Evolutionary conservation across 2,329 filamentous ascomycete genomes (phyloP), one percentile per base, ranked within the genome.

Genomic region (Dothidotthia symphoricarpi): DNA sequence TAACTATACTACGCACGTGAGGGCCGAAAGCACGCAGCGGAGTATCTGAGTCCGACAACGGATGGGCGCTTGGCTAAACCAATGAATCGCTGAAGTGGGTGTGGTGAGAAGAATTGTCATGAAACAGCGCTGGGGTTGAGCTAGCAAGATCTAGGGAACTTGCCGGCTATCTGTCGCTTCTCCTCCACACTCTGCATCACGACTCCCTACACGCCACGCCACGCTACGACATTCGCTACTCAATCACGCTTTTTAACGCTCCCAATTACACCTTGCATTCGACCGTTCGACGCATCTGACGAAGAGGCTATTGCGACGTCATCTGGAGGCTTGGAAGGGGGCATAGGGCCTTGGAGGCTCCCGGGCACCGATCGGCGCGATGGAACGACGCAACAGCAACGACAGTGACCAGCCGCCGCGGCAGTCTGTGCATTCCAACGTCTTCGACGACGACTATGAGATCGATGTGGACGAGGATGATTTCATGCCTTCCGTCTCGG

Each of bases 371-470:
- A 51, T 40, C 46, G 47, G 50, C 61, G 64, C 59, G 36, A 69
- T 69, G 67, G 58, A 65, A 34, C 57, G 62, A 56, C 64, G 60
- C 49, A 61, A 57, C 45, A 57, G 48, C 43, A 49, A 52, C 55
- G 48, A 57, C 50, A 46, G 57, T 39, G 52, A 58, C 53, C 50
- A 52, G 46, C 48, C 53, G 34, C 53, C 53, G 33, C 50, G 31
- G 28, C 64, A 61, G 44, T 49, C 51, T 41, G 47, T 33, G 41
- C 67, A 64, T 40, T 53, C 59, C 35, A 66, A 75, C 57, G 66
- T 75, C 38, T 75, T 75, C 48, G 71, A 69, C 57, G 73, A 75
- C 54, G 70, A 74, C 44, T 69, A 66, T 49, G 72, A 71, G 45
- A 53, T 71, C 36, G 64, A 67, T 22, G 45, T 57, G 10, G 55